Evolutionary conservation across 1,139 yeast species (phyloP).

Genomic region (Magnusiomyces ingens): DNA sequence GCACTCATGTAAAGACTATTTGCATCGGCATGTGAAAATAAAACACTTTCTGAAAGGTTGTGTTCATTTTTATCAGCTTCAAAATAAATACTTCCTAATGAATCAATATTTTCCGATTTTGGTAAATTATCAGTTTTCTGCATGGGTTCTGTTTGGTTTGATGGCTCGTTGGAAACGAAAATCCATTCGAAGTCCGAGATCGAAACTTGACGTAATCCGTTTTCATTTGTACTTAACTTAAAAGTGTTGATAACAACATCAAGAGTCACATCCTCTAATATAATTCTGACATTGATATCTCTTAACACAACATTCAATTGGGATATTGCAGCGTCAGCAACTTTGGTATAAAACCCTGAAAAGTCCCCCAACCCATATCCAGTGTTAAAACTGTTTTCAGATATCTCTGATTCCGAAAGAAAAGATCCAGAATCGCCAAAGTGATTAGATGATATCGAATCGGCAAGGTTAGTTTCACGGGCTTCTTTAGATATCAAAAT

Average conservation of each 20-base stretch:
- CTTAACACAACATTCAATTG: slow-evolving; percentile 47
- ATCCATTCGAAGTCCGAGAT: slow-evolving; percentile 35
- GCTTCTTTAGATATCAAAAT: slow-evolving; percentile 25
- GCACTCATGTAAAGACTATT: slow-evolving; percentile 83
- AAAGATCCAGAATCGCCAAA: slow-evolving; percentile 1
- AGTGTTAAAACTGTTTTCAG: slow-evolving; percentile 21
- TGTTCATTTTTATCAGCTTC: slow-evolving; percentile 27
- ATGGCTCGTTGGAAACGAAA: not conserved
- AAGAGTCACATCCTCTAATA: slow-evolving; percentile 44
- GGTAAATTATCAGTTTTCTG: not conserved
- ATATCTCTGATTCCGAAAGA: slow-evolving; percentile 1
- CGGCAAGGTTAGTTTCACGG: not conserved
- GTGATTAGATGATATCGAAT: not conserved
- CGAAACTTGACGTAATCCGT: slow-evolving; percentile 43
- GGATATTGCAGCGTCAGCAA: slow-evolving; percentile 65
- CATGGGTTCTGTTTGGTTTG: not conserved
- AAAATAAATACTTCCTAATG: slow-evolving; percentile 6
- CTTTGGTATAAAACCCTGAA: slow-evolving; percentile 52
- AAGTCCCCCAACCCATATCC: slow-evolving; percentile 35
- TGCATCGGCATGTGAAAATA: slow-evolving; percentile 63
- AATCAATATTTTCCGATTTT: not conserved
- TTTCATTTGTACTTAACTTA: slow-evolving; percentile 38
- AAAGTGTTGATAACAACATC: slow-evolving; percentile 41
- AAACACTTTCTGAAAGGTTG: slow-evolving; percentile 52
- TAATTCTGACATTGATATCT: slow-evolving; percentile 42